phyloP scores from a whole-genome alignment of 352 stramenopile species.

The Phytophthora kernoviae region DNA sequence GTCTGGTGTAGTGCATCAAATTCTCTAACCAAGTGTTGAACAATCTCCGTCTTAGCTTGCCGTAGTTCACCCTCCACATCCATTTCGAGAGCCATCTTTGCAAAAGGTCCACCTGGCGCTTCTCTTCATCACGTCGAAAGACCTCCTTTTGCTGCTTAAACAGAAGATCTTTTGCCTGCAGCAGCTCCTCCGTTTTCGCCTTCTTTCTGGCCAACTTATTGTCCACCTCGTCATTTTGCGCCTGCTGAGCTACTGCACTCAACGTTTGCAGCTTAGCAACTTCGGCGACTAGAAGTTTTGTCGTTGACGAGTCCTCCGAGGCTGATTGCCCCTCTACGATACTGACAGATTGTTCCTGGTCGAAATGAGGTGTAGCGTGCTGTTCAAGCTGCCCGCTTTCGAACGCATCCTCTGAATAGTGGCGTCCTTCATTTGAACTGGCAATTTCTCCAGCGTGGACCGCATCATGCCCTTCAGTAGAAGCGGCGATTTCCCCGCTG shows the following conservation, averaged over 20 bases:
- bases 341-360: conserved; percentile 8
- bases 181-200: conserved; percentile 39
- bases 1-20: conserved; percentile 35
- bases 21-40: conserved; percentile 31
- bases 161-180: conserved; percentile 42
- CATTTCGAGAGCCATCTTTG: conserved; percentile 39
- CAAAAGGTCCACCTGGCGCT: conserved; percentile 47
- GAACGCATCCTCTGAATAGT: conserved; percentile 33
- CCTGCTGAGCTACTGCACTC: neutral
- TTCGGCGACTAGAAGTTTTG: conserved; percentile 49
- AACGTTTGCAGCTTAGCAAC: conserved; percentile 15
- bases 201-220: conserved; percentile 53
- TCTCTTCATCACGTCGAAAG: conserved; percentile 48
- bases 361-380: neutral
- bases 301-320: conserved; percentile 61
- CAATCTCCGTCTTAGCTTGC: conserved; percentile 35
- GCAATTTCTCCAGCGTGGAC: conserved; percentile 6
- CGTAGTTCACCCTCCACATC: conserved; percentile 36
- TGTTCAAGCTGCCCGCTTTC: conserved; percentile 15
- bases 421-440: conserved; percentile 3
- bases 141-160: conserved; percentile 32
- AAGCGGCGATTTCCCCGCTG: conserved; percentile 10
- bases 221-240: conserved; percentile 3
- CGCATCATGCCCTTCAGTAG: neutral
- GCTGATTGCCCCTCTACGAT: conserved; percentile 26